Evolutionary conservation across 2,329 filamentous ascomycete genomes (phyloP), one percentile per base, ranked within the genome.

Genomic region (Allantophomopsis lycopodina): DNA sequence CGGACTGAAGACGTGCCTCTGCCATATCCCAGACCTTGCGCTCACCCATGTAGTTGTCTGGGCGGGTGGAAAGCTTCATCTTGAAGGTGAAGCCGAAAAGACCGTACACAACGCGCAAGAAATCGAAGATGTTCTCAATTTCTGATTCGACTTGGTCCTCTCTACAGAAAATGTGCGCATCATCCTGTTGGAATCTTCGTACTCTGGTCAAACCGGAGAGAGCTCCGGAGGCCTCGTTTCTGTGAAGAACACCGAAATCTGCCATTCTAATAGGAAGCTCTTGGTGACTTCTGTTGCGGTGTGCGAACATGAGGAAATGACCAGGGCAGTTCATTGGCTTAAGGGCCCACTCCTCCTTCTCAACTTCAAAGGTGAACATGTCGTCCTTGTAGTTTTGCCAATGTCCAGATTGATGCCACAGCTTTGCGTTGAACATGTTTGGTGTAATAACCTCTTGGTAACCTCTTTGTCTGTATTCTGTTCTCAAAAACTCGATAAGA

Each of bases 311-410:
- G 48, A 91, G 65, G 61, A 84, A 93, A 62, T 96, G 89, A 20
- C 87, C 87, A 4, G 91, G 91, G 63, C 91, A 98, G 66, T 96
- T 96, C 91, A 96, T 96, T 20, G 89, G 89, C 66, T 96, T 96
- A 38, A 96, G 65, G 13, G 79, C 87, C 67, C 80, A 87, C 48
- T 78, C 69, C 46, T 83, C 81, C 68, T 94, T 94, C 59, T 95
- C 88, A 23, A 81, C 65, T 40, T 76, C 68, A 50, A 94, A 78
- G n/a, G 78, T 79, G 60, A 87, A 87, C 89, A 96, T 96, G 63
- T 95, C 88, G 47, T 96, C 89, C 55, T 87, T 76, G 68, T 95
- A 91, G 57, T 88, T 79, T 44, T 82, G 76, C 88, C 89, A 95
- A 60, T 96, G 91, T 37, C 91, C 91, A 7, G 87, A 94, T 16